Evolutionary conservation across 2,329 filamentous ascomycete genomes (phyloP), one percentile per base, ranked within the genome.

Genomic region (Arachnomyces sp.): DNA sequence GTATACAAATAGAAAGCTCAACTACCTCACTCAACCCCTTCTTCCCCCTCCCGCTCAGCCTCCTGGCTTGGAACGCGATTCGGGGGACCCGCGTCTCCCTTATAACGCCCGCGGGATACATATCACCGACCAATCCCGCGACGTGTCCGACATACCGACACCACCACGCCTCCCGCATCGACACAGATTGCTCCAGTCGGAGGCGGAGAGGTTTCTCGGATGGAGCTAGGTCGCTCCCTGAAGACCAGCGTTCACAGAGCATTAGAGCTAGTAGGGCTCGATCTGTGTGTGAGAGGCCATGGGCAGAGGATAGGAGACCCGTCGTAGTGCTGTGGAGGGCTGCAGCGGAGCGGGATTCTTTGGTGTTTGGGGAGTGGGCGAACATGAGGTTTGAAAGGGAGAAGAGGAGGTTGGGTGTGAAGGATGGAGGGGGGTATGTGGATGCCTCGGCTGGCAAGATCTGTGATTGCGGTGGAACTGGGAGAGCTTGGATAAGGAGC

Each of bases 251-350:
- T 34, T 82, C 79, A 49, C 79, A 87, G 1, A 85, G 68, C 1
- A 82, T 73, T 3, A 94, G 65, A 0, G 78, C 84, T 2, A 94
- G 67, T 2, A 84, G 60, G 0, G 84, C 82, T 9, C 87, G 76
- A 37, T 79, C 73, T 33, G 78, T 60, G 56, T 95, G 88, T 1
- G 78, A 80, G 17, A 93, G 64, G 0, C 86, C 86, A 30, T 90
- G 85, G 1, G 75, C 72, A 11, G 76, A 73, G 1, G 78, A 74
- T 36, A 89, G 70, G 28, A 82, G 65, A 0, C 84, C 79, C 1
- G 75, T 77, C 4, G 85, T 77, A 2, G 84, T 82, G 45, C 77
- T 70, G 51, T 88, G 79, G n/a, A 94, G 65, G 6, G 82, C 82
- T 37, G 77, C 76, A 2, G 82, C 75, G 1, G 84, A 76, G 48